Percentiles rank a stretch among this genome's conserved stretches.
These are phyloP conservation scores for Penstemon davidsonii DNA, from an alignment of 257 asterid species.

Conservation along the genomic window DNA sequence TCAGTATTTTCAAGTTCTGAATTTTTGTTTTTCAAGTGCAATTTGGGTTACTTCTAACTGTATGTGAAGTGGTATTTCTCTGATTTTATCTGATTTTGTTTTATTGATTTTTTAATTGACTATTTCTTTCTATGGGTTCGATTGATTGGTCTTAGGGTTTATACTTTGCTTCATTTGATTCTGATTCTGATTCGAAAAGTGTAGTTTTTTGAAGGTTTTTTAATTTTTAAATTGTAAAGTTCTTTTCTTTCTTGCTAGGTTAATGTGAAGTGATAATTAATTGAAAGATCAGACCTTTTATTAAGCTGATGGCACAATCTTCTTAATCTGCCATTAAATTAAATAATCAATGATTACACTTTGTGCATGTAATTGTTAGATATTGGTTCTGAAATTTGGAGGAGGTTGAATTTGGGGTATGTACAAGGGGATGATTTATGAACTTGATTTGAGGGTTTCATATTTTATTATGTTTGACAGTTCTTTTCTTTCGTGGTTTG, in stretches of 20 bases:
- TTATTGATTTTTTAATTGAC: no score
- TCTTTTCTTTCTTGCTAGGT: no score
- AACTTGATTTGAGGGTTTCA: neutral
- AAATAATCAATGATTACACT: neutral
- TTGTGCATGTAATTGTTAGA: neutral
- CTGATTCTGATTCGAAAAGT: conserved; percentile 7
- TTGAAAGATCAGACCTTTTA: no score
- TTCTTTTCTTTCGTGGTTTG: no score
- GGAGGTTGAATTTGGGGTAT: conserved; percentile 10
- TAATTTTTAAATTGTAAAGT: no score
- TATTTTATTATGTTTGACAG: no score
- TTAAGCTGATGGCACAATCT: conserved; percentile 6
- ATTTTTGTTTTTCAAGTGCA: conserved; percentile 2
- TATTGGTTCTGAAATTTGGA: no score
- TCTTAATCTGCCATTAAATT: no score
- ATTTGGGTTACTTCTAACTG: conserved; percentile 24
- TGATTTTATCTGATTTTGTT: neutral
- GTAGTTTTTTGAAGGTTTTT: neutral
- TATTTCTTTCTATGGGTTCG: conserved; percentile 14
- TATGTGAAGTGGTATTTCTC: conserved; percentile 5
- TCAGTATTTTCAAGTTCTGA: conserved; percentile 18
- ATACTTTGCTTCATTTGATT: conserved; percentile 28
- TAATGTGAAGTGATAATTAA: neutral
- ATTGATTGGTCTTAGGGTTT: conserved; percentile 35
- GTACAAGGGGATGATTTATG: neutral